Evolutionary conservation across 2,329 filamentous ascomycete genomes (phyloP).

Genomic region (Fusarium torulosum): DNA sequence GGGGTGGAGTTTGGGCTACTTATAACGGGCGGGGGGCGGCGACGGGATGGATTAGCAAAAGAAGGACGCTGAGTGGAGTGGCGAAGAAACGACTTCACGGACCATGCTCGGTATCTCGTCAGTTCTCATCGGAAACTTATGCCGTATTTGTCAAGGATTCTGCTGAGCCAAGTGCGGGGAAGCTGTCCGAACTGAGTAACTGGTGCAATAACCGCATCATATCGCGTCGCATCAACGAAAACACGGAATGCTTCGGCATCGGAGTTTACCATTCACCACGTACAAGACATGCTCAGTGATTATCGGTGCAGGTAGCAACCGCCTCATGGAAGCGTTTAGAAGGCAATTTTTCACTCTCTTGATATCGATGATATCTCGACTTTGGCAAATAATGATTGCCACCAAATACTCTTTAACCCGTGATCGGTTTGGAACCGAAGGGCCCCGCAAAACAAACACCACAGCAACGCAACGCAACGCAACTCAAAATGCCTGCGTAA

Average conservation of each 20-base stretch:
- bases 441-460: slow-evolving; percentile 31
- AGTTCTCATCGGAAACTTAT: slow-evolving; percentile 32
- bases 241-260: slow-evolving; percentile 14
- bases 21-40: slow-evolving; percentile 1
- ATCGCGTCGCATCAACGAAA: not conserved
- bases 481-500: slow-evolving; percentile 12
- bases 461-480: slow-evolving; percentile 7
- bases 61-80: slow-evolving; percentile 23
- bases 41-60: slow-evolving; percentile 33
- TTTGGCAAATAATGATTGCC: not conserved
- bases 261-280: not conserved
- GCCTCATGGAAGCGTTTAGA: slow-evolving; percentile 1
- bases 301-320: not conserved
- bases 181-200: slow-evolving; percentile 26
- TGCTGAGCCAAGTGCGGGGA: slow-evolving; percentile 40
- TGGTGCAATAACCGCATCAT: slow-evolving; percentile 9
- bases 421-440: slow-evolving; percentile 28
- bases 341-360: not conserved
- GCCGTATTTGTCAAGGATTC: slow-evolving; percentile 34
- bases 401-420: slow-evolving; percentile 22
- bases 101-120: slow-evolving; percentile 34
- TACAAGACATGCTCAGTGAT: not conserved
- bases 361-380: slow-evolving; percentile 10
- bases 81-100: slow-evolving; percentile 11
- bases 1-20: slow-evolving; percentile 33